Conservation (phyloP, 257 asterid genomes). For the Salvia hispanica region DNA sequence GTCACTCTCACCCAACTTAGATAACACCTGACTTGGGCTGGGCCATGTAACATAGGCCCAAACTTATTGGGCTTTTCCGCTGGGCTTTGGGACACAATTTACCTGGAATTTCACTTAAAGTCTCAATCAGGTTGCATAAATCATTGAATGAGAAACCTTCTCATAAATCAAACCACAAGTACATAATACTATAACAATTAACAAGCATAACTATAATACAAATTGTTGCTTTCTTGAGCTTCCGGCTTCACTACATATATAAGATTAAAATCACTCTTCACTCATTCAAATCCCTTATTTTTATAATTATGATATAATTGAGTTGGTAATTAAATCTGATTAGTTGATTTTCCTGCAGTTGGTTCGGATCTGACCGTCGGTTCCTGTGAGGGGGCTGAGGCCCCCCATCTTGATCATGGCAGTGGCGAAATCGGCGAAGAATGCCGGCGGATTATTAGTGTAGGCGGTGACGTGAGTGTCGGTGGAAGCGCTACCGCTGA, state of each 20-base stretch:
- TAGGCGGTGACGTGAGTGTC: slow-evolving; percentile 49
- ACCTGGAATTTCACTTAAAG: too few species aligned
- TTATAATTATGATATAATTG: background rate
- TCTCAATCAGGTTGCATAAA: too few species aligned
- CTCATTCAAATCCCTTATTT: background rate
- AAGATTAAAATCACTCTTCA: background rate
- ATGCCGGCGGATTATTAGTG: slow-evolving; percentile 31
- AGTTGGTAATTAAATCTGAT: too few species aligned
- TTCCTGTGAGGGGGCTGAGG: slow-evolving; percentile 54
- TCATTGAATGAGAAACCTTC: too few species aligned
- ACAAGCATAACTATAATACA: background rate
- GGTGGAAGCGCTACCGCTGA: slow-evolving; percentile 46
- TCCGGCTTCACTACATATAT: background rate
- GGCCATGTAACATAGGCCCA: too few species aligned
- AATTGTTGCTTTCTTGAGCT: background rate
- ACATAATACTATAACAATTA: too few species aligned
- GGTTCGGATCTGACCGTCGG: slow-evolving; percentile 52
- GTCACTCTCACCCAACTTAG: too few species aligned
- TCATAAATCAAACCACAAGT: too few species aligned
- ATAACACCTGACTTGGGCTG: too few species aligned
- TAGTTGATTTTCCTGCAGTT: slow-evolving; percentile 46
- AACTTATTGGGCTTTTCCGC: too few species aligned
- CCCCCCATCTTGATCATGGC: slow-evolving; percentile 67
- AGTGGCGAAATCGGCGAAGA: slow-evolving; percentile 49
- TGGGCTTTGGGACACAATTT: too few species aligned